Evolutionary conservation across 1,139 yeast species (phyloP).

Genomic region (Geotrichum citri-aurantii): DNA sequence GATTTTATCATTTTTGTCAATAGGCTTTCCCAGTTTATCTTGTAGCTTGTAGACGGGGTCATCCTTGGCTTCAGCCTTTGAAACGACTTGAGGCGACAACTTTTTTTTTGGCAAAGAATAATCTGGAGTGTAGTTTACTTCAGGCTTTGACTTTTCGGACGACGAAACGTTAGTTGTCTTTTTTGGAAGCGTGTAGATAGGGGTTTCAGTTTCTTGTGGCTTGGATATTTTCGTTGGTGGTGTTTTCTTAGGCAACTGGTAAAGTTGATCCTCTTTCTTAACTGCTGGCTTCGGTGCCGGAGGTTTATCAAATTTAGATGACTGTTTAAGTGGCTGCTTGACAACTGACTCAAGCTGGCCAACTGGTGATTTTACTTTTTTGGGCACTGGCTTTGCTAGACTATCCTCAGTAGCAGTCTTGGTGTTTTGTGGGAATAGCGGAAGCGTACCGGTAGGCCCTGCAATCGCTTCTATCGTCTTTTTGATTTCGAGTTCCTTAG

Average conservation of each 20-base stretch:
- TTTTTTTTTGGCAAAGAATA: constrained; percentile 8
- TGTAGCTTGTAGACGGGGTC: not conserved
- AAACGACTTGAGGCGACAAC: not conserved
- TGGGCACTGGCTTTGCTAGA: not conserved
- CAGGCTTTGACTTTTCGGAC: not conserved
- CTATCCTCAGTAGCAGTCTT: not conserved
- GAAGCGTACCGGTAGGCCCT: constrained; percentile 22
- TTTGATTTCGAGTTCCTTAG: constrained; percentile 24
- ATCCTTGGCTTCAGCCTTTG: not conserved
- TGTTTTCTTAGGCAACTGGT: constrained; percentile 5
- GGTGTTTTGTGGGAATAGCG: constrained; percentile 9
- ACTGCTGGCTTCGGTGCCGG: not conserved
- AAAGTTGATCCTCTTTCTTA: not conserved
- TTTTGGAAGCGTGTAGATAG: constrained; percentile 12
- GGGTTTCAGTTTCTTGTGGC: not conserved
- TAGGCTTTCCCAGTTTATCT: not conserved
- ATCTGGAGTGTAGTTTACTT: not conserved
- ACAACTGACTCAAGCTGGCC: not conserved
- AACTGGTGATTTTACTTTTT: not conserved
- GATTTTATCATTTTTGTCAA: not conserved
- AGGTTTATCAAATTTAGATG: not conserved
- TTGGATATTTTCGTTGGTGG: not conserved
- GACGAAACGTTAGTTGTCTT: not conserved
- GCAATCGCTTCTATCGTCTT: constrained; percentile 24
- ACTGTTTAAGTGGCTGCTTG: not conserved